Base-by-base conservation (phyloP, 2,329 filamentous ascomycete genomes). In the Lecanicillium sp. region DNA sequence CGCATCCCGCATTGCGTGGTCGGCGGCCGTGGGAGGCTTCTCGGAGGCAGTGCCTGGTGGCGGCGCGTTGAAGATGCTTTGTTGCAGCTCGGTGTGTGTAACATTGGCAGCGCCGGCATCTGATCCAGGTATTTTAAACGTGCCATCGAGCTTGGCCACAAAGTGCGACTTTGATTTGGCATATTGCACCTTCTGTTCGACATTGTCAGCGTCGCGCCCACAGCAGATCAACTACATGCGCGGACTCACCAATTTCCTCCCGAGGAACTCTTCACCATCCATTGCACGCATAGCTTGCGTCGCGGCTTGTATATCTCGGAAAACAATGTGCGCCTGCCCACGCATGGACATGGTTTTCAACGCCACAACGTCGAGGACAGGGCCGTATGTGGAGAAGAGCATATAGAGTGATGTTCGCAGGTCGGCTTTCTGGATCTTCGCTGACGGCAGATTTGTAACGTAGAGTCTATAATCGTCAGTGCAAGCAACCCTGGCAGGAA, bases 301-400 rank as follows among this genome's bases (percentile, higher is more conserved):
- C 37, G 88, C 87, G n/a, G 87, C 80, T 49, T 95, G 84, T 25
- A 90, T 71, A 58, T 98, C 90, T 42, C 86, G 78, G 59, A 88
- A 97, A 12, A 92, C 84, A 44, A 98, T 70, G 55, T 97, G 92
- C 45, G 92, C 92, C 64, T 98, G 92, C 3, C 92, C 92, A 36
- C 92, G 83, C 89, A 97, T 96, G 65, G 87, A 87, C 59, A 73
- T 72, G 2, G 87, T 94, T 66, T 88, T 94, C 51, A 96, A 71
- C 20, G 87, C 86, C 35, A 96, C 84, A 15, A 98, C 78, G 58
- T 98, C 92, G 42, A 98, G 77, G 13, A 98, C 84, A 1, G 87
- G 80, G 29, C 92, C 92, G 58, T 95, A 94, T 12, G 88, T 94
- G 10, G 88, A 87, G 61, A 97, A 97, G 11, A 97, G 75, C 61